Percentiles rank a stretch among this genome's conserved stretches.
Evolutionary conservation across 768 basidiomycete species (phyloP).

Genomic region (Thelephora aurantiotincta): DNA sequence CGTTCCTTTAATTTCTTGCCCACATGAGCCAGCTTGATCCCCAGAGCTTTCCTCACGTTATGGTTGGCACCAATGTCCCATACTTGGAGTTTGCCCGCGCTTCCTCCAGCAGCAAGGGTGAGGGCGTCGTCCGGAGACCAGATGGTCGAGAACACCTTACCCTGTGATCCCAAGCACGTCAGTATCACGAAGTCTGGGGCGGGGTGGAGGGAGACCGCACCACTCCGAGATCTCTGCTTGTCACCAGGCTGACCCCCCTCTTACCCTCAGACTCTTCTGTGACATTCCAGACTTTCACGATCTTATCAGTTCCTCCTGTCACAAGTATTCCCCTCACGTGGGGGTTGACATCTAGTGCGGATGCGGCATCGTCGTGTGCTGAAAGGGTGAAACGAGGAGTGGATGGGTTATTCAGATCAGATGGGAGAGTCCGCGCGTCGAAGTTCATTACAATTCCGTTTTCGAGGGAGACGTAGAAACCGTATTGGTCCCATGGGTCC

Average conservation of each 20-base stretch:
- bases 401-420: conserved; percentile 46
- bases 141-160: conserved; percentile 85
- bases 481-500: conserved; percentile 88
- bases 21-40: conserved; percentile 57
- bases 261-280: conserved; percentile 50
- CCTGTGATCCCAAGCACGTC: conserved; percentile 30
- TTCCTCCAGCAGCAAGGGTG: conserved; percentile 88
- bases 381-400: conserved; percentile 77
- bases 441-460: conserved; percentile 90
- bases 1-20: conserved; percentile 58
- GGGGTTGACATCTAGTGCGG: conserved; percentile 83
- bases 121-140: conserved; percentile 95
- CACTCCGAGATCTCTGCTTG: conserved; percentile 80
- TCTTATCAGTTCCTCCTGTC: conserved; percentile 90
- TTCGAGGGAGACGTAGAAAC: conserved; percentile 88
- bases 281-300: conserved; percentile 95
- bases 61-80: conserved; percentile 88
- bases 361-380: conserved; percentile 86
- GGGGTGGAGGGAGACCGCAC: conserved; percentile 29
- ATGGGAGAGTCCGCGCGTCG: conserved; percentile 74
- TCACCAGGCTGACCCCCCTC: conserved; percentile 69
- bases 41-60: conserved; percentile 75
- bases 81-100: conserved; percentile 84
- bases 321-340: conserved; percentile 82
- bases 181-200: neutral